These are phyloP conservation scores for Populus ilicifolia DNA, from an alignment of 345 rosid species.

Conservation along the genomic window DNA sequence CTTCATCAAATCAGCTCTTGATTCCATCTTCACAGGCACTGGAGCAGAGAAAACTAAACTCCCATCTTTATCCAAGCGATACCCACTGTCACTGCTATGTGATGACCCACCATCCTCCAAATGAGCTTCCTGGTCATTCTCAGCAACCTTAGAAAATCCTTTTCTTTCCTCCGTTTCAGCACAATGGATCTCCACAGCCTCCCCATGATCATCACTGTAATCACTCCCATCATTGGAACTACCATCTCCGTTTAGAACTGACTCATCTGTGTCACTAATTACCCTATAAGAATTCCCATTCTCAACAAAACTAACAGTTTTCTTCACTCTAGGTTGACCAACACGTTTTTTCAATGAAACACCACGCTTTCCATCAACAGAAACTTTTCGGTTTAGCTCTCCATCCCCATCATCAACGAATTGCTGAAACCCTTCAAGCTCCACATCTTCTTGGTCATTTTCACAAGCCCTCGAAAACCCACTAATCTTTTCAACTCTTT, in stretches of 20 bases:
- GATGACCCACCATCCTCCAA: constrained; percentile 19
- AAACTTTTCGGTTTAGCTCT: constrained; percentile 11
- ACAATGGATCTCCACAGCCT: constrained; percentile 19
- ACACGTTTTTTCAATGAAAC: constrained; percentile 24
- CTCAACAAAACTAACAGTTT: constrained; percentile 50
- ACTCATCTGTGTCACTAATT: constrained; percentile 26
- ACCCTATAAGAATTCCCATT: constrained; percentile 46
- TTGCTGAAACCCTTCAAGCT: constrained; percentile 62
- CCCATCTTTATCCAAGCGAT: constrained; percentile 26
- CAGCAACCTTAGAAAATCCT: neutral
- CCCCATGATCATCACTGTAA: constrained; percentile 38
- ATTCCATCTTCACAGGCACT: constrained; percentile 65
- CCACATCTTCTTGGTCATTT: constrained; percentile 43
- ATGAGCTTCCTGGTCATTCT: neutral
- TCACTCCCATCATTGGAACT: constrained; percentile 28
- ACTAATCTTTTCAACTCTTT: constrained; percentile 39
- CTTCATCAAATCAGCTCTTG: constrained; percentile 36
- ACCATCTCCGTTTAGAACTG: constrained; percentile 37
- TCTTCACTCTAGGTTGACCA: constrained; percentile 45
- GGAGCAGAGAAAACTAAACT: constrained; percentile 54
- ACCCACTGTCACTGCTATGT: constrained; percentile 26
- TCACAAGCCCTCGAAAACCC: constrained; percentile 40
- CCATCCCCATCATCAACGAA: constrained; percentile 34
- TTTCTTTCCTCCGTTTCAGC: constrained; percentile 28
- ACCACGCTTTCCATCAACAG: constrained; percentile 12